These are phyloP conservation scores for Globisporangium canariense DNA, from an alignment of 352 stramenopile genomes.

Conservation along the genomic window DNA sequence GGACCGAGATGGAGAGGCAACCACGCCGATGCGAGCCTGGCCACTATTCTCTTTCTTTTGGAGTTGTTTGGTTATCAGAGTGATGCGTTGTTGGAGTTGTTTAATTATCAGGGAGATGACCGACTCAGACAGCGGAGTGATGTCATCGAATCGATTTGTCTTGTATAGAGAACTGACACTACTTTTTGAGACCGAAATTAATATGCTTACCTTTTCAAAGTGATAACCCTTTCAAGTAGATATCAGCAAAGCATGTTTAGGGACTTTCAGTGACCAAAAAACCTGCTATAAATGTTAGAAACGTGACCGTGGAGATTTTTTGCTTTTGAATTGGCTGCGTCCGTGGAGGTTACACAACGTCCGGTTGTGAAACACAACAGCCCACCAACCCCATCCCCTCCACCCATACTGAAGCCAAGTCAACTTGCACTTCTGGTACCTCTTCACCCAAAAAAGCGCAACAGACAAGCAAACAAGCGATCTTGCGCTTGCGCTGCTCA, in stretches of 20 bases:
- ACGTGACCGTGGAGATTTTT: not conserved
- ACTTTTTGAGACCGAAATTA: not conserved
- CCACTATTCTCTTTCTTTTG: too few relatives aligned
- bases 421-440: not conserved
- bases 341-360: slow-evolving; percentile 1
- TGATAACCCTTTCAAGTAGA: not conserved
- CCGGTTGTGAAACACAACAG: not conserved
- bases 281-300: not conserved
- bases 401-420: slow-evolving; percentile 11
- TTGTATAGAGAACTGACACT: slow-evolving; percentile 6
- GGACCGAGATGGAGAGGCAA: too few relatives aligned
- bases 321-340: not conserved
- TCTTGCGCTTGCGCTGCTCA: slow-evolving; percentile 5
- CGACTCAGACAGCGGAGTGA: not conserved
- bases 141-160: slow-evolving; percentile 8
- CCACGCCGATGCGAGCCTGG: too few relatives aligned
- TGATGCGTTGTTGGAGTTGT: too few relatives aligned
- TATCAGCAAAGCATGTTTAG: not conserved
- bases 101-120: not conserved
- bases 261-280: too few relatives aligned
- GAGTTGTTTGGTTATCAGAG: too few relatives aligned
- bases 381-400: not conserved
- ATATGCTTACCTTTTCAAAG: not conserved
- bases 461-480: not conserved
- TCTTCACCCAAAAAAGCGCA: not conserved